Evolutionary conservation across 2,329 filamentous ascomycete genomes (phyloP).

Genomic region (Pestalotiopsis sp.): DNA sequence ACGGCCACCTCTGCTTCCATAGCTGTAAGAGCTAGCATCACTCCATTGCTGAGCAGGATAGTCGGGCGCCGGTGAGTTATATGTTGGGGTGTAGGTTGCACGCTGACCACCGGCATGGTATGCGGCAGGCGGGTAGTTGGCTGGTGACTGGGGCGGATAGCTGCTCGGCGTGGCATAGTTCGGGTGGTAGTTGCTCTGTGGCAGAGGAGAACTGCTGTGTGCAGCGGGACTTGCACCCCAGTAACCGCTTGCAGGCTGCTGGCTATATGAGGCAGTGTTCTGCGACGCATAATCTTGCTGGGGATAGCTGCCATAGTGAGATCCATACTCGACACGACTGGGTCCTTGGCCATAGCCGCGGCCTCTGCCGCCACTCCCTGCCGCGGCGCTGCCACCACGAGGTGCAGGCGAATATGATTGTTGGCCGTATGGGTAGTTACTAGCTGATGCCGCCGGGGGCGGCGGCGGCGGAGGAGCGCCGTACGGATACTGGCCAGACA

Average conservation of each 20-base stretch:
- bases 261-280: conserved; percentile 22
- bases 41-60: conserved; percentile 46
- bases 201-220: conserved; percentile 42
- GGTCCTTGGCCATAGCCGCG: conserved; percentile 29
- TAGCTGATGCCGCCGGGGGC: conserved; percentile 26
- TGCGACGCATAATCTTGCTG: conserved; percentile 27
- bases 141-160: conserved; percentile 43
- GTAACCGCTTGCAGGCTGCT: conserved; percentile 31
- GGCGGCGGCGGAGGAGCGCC: conserved; percentile 31
- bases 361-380: conserved; percentile 21
- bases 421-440: conserved; percentile 33
- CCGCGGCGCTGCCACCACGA: conserved; percentile 26
- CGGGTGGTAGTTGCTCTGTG: conserved; percentile 51
- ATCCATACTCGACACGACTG: conserved; percentile 25
- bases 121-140: conserved; percentile 42
- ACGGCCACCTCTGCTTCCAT: conserved; percentile 39
- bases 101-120: conserved; percentile 28
- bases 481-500: conserved; percentile 34
- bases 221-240: conserved; percentile 28
- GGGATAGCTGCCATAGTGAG: conserved; percentile 28
- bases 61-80: conserved; percentile 41
- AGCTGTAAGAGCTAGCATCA: conserved; percentile 30
- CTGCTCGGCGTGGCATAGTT: conserved; percentile 58
- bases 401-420: conserved; percentile 44
- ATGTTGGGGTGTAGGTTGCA: conserved; percentile 41